Evolutionary conservation across 225 moss, liverwort and hornwort species (phyloP), one percentile per base, ranked within the genome.

Genomic region (Polytrichum formosum): DNA sequence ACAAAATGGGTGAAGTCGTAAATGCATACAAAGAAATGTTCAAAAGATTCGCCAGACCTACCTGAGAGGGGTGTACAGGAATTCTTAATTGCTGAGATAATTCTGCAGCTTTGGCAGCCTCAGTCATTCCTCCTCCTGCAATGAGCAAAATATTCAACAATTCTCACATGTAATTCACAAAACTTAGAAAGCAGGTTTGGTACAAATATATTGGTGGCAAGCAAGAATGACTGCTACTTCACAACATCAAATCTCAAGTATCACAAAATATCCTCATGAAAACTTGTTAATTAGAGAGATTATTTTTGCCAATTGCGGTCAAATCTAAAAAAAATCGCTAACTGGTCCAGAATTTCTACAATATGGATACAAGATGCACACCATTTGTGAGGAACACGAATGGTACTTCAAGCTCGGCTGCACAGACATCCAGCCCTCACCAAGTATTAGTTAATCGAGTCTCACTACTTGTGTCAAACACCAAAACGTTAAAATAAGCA

Each of bases 351-450:
- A 46, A 67, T 22, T 54, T 37, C 35, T 35, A 67, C 55, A 58
- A 69, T 26, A 60, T 62, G 61, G 19, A 62, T 22, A 46, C 30
- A 63, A 65, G 69, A 71, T 1, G 69, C 85, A 4, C 70, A 93
- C 95, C 95, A 61, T 93, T 93, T 23, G 88, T 91, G 54, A 93
- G 91, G 74, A 95, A 90, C 63, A 95, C 73, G 64, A 89, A 91
- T 2, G 92, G 95, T 37, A 90, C 88, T 69, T 80, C 83, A 19
- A 91, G 92, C 74, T 80, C 80, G 55, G 80, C 91, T 93, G 89
- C 75, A 77, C 54, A 46, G 27, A 55, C 70, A 65, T 28, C 74
- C 5, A 29, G 66, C 56, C 69, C 73, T 9, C 59, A n/a, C 26
- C 65, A 73, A 65, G 70, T n/a, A 65, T 80, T 61, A 80, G 53